Percentiles rank a stretch among this genome's conserved stretches.
phyloP scores from a whole-genome alignment of 2,329 filamentous ascomycete species.

The Aspergillus intermedius region DNA sequence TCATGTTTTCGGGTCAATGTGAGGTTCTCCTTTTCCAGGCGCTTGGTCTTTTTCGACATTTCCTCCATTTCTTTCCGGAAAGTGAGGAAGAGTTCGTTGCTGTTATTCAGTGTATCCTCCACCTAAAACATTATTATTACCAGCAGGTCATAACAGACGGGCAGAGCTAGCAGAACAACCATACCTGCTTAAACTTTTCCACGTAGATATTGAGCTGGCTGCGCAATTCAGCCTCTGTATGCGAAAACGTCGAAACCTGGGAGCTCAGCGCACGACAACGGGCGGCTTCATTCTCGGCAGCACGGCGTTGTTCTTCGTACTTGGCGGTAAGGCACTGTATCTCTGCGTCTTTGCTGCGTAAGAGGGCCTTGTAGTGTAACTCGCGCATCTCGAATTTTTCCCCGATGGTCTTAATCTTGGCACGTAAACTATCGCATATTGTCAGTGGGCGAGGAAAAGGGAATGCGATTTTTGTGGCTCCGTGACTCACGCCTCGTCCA shows the following conservation, averaged over 20 bases:
- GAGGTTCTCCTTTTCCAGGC: constrained; percentile 93
- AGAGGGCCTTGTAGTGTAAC: constrained; percentile 82
- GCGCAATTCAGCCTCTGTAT: constrained; percentile 87
- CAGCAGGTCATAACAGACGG: constrained; percentile 12
- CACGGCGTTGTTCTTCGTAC: constrained; percentile 83
- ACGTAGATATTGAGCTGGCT: constrained; percentile 98
- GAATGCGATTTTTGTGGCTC: constrained; percentile 2
- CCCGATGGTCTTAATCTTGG: constrained; percentile 85
- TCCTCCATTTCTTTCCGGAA: constrained; percentile 99
- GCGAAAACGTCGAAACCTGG: constrained; percentile 91
- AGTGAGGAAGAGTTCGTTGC: constrained; percentile 92
- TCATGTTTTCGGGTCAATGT: constrained; percentile 88
- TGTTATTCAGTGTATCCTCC: constrained; percentile 96
- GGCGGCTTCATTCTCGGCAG: constrained; percentile 70
- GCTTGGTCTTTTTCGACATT: constrained; percentile 98
- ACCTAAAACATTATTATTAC: constrained; percentile 62
- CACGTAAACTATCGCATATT: constrained; percentile 44
- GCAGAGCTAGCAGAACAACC: constrained; percentile 22
- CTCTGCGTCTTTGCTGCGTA: constrained; percentile 92
- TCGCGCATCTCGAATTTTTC: constrained; percentile 96
- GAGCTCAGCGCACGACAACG: constrained; percentile 79
- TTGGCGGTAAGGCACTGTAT: constrained; percentile 86
- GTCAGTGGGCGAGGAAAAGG: constrained; percentile 11
- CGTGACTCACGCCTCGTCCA: constrained; percentile 75
- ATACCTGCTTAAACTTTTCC: constrained; percentile 98